Percentiles rank a stretch among this genome's conserved stretches.
These are phyloP conservation scores for Fusarium armeniacum DNA, from an alignment of 2,329 filamentous ascomycete genomes.

Conservation along the genomic window DNA sequence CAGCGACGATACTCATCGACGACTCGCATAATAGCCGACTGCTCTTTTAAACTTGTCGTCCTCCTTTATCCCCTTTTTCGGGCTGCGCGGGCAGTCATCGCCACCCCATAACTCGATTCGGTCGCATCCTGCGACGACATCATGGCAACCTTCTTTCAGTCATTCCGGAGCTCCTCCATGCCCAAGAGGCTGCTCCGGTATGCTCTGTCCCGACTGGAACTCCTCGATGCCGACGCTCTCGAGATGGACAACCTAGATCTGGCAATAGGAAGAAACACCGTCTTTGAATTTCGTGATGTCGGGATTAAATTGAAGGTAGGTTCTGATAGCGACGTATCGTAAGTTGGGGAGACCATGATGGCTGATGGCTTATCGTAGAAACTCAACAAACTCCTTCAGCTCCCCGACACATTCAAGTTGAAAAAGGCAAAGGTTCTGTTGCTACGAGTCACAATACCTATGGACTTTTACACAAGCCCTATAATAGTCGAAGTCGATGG, in stretches of 20 bases:
- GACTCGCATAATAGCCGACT: conserved; percentile 23
- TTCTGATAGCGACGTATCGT: conserved; percentile 22
- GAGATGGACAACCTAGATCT: conserved; percentile 90
- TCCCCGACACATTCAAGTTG: conserved; percentile 79
- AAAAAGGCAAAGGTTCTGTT: conserved; percentile 80
- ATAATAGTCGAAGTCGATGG: conserved; percentile 87
- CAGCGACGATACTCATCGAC: conserved; percentile 21
- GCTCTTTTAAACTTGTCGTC: conserved; percentile 13
- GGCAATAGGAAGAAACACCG: conserved; percentile 83
- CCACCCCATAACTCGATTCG: conserved; percentile 26
- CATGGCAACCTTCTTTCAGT: conserved; percentile 81
- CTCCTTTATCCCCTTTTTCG: conserved; percentile 9
- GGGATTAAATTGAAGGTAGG: conserved; percentile 81
- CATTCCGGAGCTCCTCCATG: conserved; percentile 77
- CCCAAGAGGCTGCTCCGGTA: conserved; percentile 92
- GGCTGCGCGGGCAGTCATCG: conserved; percentile 43
- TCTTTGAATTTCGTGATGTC: conserved; percentile 89
- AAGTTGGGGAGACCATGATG: conserved; percentile 13
- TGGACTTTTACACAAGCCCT: conserved; percentile 87
- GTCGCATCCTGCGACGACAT: conserved; percentile 41
- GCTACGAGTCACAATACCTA: conserved; percentile 85
- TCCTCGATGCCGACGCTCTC: conserved; percentile 88
- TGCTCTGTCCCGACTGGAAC: conserved; percentile 83
- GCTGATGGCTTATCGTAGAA: conserved; percentile 69
- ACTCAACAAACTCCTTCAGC: conserved; percentile 78